Evolutionary conservation across 306 rosid species (phyloP), one percentile per base, ranked within the genome.

Genomic region (Macrotyloma uniflorum): DNA sequence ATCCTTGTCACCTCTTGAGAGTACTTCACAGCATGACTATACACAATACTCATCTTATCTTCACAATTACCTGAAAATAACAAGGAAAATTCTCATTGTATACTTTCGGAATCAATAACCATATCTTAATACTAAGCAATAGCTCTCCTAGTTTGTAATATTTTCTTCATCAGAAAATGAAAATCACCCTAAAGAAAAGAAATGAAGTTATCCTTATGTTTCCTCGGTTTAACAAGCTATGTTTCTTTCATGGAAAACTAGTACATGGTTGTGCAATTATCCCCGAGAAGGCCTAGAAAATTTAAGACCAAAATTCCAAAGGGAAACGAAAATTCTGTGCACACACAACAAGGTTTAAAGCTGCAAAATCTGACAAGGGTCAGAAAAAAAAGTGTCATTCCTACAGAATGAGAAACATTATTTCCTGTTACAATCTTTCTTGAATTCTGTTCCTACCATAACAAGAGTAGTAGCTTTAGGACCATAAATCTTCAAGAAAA

Each of bases 11-110:
- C 89, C 36, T 57, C 81, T 63, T 88, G 78, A 3, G 87, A 73
- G 55, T 54, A 83, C 42, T 73, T 85, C 7, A 86, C 70, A 73
- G 80, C 49, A 7, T 87, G 82, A 81, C 85, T 61, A 79, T 89
- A 85, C 35, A 90, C 64, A 79, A 88, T 74, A 81, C 96, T 86
- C 97, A 86, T 91, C 13, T 67, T 45, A 10, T 36, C 77, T 26
- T 45, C 50, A 71, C 67, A 79, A 74, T 76, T 15, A 67, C 70
- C 80, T 82, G 77, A 71, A 49, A 63, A 77, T 8, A 55, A 53
- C 3, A 1, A 32, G 3, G 3, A 61, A 61, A 30, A 3, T 61
- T 61, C 12, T 61, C 5, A 59, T 28, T 1, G 14, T 26, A 4
- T 24, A 5, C 14, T 58, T 7, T 58, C 10, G 10, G 8, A 26